Base-by-base conservation (phyloP, 257 asterid species). In the Craterostigma plantagineum region DNA sequence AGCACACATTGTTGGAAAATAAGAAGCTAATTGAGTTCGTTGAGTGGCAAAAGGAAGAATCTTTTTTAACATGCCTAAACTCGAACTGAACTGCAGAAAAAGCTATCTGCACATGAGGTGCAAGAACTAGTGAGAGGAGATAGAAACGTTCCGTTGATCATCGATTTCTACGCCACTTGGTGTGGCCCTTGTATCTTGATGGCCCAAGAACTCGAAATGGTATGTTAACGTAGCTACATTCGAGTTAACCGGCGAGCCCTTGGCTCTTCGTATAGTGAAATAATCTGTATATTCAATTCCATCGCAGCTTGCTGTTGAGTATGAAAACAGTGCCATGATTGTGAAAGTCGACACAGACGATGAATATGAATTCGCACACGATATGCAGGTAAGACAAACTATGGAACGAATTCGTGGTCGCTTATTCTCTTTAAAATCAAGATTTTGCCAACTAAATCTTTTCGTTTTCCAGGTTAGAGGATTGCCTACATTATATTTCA, bases 161-260 rank as follows among this genome's bases (percentile, higher is more conserved):
- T 87, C 46, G 98, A 87, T 63, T 87, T 87, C 63, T 87, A 79
- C 45, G 95, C 98, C 23, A 82, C 98, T 10, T 87, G 98, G 95
- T 87, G 98, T 48, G 98, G 98, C 34, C 98, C 98, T 54, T 87
- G 98, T 67, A 60, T 82, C 57, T 65, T 87, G 72, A 82, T 87
- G 95, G 98, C 98, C 1, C 95, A 87, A 69, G 95, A 76, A 60
- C 92, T 87, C 37, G 98, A 87, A 82, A 87, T 58, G 98, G 98
- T 87, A 74, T 17, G 68, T 27, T 35, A 18, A 17, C 48, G 9
- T 33, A 57, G 12, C 34, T 6, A 45, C 51, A 17, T 38, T 50
- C 18, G 33, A 37, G 56, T 43, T n/a, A n/a, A n/a, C n/a, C n/a
- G n/a, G n/a, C n/a, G n/a, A n/a, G n/a, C n/a, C n/a, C n/a, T n/a